Base-by-base conservation (phyloP, 2,329 filamentous ascomycete genomes). In the Aspergillus pseudoglaucus region DNA sequence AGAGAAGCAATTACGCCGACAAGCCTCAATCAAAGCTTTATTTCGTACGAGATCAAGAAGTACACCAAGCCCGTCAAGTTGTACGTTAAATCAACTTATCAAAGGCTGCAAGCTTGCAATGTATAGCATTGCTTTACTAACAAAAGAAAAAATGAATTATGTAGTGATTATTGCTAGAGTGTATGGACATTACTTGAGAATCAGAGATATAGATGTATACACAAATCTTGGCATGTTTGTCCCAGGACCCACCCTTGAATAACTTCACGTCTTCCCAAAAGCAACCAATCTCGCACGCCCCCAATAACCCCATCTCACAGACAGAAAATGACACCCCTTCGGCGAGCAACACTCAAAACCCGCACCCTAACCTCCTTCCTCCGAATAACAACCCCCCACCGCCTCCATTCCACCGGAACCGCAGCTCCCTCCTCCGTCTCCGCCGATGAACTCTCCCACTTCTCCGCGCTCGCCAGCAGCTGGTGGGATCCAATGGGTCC, bases 401-500 rank as follows among this genome's bases (percentile, higher is more conserved):
- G 62, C 51, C 49, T 54, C 8, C 64, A 68, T 50, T 65, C 66
- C 40, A 66, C 68, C 40, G 10, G 9, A 30, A 30, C 25, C 25
- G 25, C 25, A 30, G n/a, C n/a, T n/a, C 25, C 25, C 7, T 83
- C 85, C 42, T 90, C 88, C 47, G 88, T 98, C 70, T 94, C 94
- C 61, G 80, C 87, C 46, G 81, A 85, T 56, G 91, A 98, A 74
- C 82, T 98, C 55, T 87, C 87, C 15, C 93, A 98, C 75, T 98
- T 98, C 80, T 90, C 90, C 63, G 83, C 83, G 53, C 88, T 98
- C 61, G 93, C 93, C 55, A 88, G 87, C 56, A 85, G 85, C 60
- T 98, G 93, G 93, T 98, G 93, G 93, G 90, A 97, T 70, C 88
- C 91, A 1, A 84, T 95, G 64, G 93, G 93, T 45, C 85, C 91